Conservation (phyloP, 2,329 filamentous ascomycete species). For the Raffaelea deltoideospora region DNA sequence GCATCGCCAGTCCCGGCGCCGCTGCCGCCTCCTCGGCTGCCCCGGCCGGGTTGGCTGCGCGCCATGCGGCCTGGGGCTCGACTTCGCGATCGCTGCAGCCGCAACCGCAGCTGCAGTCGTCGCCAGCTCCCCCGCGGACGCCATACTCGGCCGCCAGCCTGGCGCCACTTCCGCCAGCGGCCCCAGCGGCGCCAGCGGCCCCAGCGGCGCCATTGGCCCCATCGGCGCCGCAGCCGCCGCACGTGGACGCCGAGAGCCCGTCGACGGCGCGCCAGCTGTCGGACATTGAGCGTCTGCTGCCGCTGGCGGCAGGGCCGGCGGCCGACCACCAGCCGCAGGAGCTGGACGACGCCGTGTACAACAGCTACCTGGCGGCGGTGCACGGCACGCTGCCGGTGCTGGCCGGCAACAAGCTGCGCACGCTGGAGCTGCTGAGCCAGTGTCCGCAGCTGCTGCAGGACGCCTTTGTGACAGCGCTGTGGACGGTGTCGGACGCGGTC, state of each 20-base stretch:
- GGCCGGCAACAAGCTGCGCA: constrained; percentile 36
- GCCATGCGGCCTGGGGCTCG: constrained; percentile 30
- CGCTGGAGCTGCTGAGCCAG: constrained; percentile 39
- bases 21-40: background rate
- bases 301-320: constrained; percentile 14
- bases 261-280: constrained; percentile 5
- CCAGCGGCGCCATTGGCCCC: too few species aligned
- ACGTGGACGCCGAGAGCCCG: constrained; percentile 1
- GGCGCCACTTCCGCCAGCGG: too few species aligned
- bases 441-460: constrained; percentile 42
- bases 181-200: too few species aligned
- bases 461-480: constrained; percentile 50
- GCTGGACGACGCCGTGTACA: constrained; percentile 29
- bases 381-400: constrained; percentile 55
- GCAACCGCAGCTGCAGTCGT: constrained; percentile 4
- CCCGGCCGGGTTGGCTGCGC: constrained; percentile 15
- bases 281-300: constrained; percentile 13
- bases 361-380: constrained; percentile 47
- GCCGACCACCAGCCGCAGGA: constrained; percentile 17
- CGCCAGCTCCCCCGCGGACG: constrained; percentile 12
- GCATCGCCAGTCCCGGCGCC: background rate
- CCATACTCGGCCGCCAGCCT: constrained; percentile 5
- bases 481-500: constrained; percentile 41
- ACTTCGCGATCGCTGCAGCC: constrained; percentile 30
- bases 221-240: constrained; percentile 7